phyloP scores from a whole-genome alignment of 2,329 filamentous ascomycete genomes.

The Herpotrichia juniperi region DNA sequence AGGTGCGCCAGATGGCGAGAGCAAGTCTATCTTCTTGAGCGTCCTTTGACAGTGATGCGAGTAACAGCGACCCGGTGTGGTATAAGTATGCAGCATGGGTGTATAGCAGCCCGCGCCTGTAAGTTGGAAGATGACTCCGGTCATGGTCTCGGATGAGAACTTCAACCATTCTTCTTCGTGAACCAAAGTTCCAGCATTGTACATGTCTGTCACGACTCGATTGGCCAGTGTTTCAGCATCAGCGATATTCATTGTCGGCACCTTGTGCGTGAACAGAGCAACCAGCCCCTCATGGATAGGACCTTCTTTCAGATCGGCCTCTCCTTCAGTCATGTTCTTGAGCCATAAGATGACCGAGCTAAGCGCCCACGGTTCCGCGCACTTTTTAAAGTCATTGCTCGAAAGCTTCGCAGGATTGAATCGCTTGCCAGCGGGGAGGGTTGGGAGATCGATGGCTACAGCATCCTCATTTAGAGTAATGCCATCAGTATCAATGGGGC shows the following conservation, averaged over 20 bases:
- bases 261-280: conserved; percentile 88
- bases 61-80: conserved; percentile 80
- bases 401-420: conserved; percentile 87
- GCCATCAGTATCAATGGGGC: conserved; percentile 49
- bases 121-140: conserved; percentile 90
- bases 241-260: conserved; percentile 97
- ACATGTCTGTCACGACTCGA: conserved; percentile 80
- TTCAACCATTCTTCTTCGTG: conserved; percentile 98
- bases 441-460: conserved; percentile 80
- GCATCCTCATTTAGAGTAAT: conserved; percentile 60
- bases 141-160: conserved; percentile 79
- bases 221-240: conserved; percentile 88
- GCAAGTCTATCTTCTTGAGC: conserved; percentile 89
- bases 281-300: conserved; percentile 87
- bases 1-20: conserved; percentile 68
- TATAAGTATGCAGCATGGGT: conserved; percentile 75
- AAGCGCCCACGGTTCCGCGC: conserved; percentile 89
- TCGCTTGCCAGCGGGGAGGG: conserved; percentile 77
- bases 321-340: conserved; percentile 86
- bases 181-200: conserved; percentile 75
- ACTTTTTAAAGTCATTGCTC: conserved; percentile 80
- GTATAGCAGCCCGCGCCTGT: conserved; percentile 93
- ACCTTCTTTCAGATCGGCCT: conserved; percentile 83
- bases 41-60: conserved; percentile 93
- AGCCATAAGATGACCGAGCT: conserved; percentile 89